Evolutionary conservation across 768 basidiomycete genomes (phyloP).

Genomic region (Tubosaeta sp.): DNA sequence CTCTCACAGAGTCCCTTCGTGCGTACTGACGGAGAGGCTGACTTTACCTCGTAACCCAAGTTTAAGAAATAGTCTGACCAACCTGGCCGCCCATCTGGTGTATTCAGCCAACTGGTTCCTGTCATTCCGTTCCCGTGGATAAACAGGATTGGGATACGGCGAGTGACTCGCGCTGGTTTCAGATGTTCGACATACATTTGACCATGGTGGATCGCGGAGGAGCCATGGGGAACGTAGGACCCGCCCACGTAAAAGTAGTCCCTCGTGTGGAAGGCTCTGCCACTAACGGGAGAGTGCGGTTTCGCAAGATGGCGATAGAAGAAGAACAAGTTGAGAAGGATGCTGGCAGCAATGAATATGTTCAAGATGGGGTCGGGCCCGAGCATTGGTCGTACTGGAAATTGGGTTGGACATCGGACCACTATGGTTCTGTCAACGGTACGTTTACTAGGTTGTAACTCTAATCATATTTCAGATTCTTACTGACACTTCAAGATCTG

Average conservation of each 20-base stretch:
- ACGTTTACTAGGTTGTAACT: too few species aligned
- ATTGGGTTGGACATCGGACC: background rate
- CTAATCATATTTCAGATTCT: too few species aligned
- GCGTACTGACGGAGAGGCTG: background rate
- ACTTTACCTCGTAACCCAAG: slow-evolving; percentile 45
- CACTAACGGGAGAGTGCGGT: background rate
- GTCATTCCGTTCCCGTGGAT: slow-evolving; percentile 53
- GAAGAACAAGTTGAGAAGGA: slow-evolving; percentile 18
- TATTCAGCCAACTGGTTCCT: slow-evolving; percentile 49
- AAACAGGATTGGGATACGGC: slow-evolving; percentile 40
- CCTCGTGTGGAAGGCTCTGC: slow-evolving; percentile 41
- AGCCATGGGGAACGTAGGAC: slow-evolving; percentile 32
- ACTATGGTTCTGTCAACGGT: background rate
- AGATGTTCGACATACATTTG: slow-evolving; percentile 54
- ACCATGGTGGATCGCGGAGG: slow-evolving; percentile 37
- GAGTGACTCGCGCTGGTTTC: slow-evolving; percentile 35
- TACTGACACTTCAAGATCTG: too few species aligned
- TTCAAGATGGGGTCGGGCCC: background rate
- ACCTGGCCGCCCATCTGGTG: slow-evolving; percentile 50
- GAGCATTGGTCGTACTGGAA: slow-evolving; percentile 6
- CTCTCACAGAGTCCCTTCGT: background rate
- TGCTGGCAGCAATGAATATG: slow-evolving; percentile 9
- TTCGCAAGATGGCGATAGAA: slow-evolving; percentile 3
- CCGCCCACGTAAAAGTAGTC: slow-evolving; percentile 49
- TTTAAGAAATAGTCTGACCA: slow-evolving; percentile 55